Conservation (phyloP, 352 stramenopile species). For the Phytophthora foliorum region DNA sequence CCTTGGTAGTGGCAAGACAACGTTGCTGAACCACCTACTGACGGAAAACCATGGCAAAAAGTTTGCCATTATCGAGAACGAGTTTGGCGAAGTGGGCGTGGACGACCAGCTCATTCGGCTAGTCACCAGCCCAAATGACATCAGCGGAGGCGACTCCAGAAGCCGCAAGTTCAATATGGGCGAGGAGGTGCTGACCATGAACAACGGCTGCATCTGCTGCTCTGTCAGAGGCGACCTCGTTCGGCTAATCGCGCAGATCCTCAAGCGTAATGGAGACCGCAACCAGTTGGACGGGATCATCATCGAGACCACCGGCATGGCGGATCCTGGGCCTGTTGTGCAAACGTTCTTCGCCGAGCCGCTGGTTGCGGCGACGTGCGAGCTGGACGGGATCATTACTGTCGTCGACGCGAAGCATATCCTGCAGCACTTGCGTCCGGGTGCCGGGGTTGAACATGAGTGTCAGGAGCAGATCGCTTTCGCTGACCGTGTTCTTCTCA, state of each 20-base stretch:
- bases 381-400: conserved; percentile 95
- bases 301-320: conserved; percentile 92
- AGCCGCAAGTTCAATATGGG: conserved; percentile 58
- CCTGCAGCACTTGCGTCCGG: conserved; percentile 70
- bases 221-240: conserved; percentile 91
- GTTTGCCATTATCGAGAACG: conserved; percentile 97
- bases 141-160: conserved; percentile 34
- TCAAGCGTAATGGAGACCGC: conserved; percentile 52
- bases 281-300: conserved; percentile 83
- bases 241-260: conserved; percentile 62
- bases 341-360: conserved; percentile 96
- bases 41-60: conserved; percentile 90
- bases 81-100: conserved; percentile 95
- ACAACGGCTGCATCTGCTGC: conserved; percentile 98
- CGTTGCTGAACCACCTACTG: conserved; percentile 96
- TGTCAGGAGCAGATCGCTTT: conserved; percentile 97
- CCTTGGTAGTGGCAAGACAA: conserved; percentile 95
- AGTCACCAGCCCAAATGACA: conserved; percentile 23
- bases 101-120: conserved; percentile 90
- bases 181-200: conserved; percentile 91
- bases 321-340: conserved; percentile 90
- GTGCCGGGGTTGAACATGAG: conserved; percentile 75
- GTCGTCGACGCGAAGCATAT: conserved; percentile 97
- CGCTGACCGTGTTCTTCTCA: conserved; percentile 96
- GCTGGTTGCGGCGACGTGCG: conserved; percentile 74